These are phyloP conservation scores for Tardiomyces digboiensis DNA, from an alignment of 1,139 yeast species.

Conservation along the genomic window DNA sequence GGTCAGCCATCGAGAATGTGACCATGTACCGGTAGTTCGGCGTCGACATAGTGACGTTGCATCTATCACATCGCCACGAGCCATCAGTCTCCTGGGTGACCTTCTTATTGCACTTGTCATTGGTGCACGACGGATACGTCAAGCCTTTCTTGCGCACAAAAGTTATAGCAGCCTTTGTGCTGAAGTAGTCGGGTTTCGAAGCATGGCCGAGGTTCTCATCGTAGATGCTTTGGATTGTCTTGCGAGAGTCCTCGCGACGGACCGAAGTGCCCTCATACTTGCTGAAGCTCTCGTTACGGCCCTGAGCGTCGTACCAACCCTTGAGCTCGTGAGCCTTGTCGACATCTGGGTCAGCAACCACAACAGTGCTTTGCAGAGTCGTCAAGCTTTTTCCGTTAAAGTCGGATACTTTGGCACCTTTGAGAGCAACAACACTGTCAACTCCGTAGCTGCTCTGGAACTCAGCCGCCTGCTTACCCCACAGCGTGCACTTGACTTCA, in stretches of 20 bases:
- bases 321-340: constrained; percentile 80
- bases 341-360: constrained; percentile 76
- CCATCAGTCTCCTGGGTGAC: constrained; percentile 65
- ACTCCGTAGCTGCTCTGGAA: constrained; percentile 47
- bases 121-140: constrained; percentile 85
- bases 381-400: constrained; percentile 84
- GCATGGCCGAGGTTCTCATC: constrained; percentile 62
- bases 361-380: constrained; percentile 67
- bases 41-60: constrained; percentile 55
- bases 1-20: constrained; percentile 63
- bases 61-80: constrained; percentile 90
- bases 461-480: constrained; percentile 83
- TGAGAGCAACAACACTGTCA: constrained; percentile 86
- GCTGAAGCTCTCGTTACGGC: constrained; percentile 52
- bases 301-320: constrained; percentile 92
- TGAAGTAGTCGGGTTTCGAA: constrained; percentile 65
- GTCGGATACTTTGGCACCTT: constrained; percentile 85
- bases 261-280: constrained; percentile 38
- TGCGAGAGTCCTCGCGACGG: constrained; percentile 32
- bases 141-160: constrained; percentile 66
- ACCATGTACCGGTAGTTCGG: constrained; percentile 78
- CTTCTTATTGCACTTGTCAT: constrained; percentile 70
- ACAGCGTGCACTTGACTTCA: constrained; percentile 71
- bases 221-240: constrained; percentile 57
- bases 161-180: constrained; percentile 62